Evolutionary conservation across 306 rosid genomes (phyloP), one percentile per base, ranked within the genome.

Genomic region (Abrus pulchellus): DNA sequence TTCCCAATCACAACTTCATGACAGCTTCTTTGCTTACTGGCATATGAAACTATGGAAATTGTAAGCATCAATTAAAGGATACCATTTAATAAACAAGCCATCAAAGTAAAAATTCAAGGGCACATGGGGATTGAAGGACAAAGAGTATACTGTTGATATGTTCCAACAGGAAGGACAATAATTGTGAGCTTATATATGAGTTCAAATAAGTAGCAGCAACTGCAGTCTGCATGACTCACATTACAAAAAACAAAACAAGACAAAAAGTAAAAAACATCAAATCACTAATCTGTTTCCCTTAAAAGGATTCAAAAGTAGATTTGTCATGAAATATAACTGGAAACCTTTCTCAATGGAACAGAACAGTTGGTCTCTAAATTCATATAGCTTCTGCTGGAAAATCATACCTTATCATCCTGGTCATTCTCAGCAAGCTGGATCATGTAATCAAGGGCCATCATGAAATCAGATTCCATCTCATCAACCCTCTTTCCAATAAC

Each of bases 371-470:
- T 41, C 71, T 56, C 49, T 34, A 63, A 43, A 36, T 40, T 70
- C 7, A 60, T 57, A 40, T n/a, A 27, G 72, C 6, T 78, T 8
- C 72, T 54, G 30, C 7, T 33, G 73, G 72, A 84, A 77, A 77
- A 83, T 2, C 1, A 75, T 38, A 91, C 99, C 97, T 90, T 94
- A 11, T 94, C 95, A 74, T 93, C 99, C 54, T 89, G 91, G 86
- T 94, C 98, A 52, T 82, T 81, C 61, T 94, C 93, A 68, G 97
- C 93, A 72, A 87, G 92, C 80, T 90, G 89, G 76, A 91, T 94
- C 99, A 94, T 94, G 90, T 88, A 94, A 85, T 93, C 99, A 55
- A 94, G 88, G 50, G 96, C 97, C 94, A 93, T 83, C 90, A 94
- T 94, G 79, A 93, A 94, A 82, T 93, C 89, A 0, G 95, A 84